phyloP scores from a whole-genome alignment of 2,329 filamentous ascomycete genomes.

The Trichoderma endophyticum region DNA sequence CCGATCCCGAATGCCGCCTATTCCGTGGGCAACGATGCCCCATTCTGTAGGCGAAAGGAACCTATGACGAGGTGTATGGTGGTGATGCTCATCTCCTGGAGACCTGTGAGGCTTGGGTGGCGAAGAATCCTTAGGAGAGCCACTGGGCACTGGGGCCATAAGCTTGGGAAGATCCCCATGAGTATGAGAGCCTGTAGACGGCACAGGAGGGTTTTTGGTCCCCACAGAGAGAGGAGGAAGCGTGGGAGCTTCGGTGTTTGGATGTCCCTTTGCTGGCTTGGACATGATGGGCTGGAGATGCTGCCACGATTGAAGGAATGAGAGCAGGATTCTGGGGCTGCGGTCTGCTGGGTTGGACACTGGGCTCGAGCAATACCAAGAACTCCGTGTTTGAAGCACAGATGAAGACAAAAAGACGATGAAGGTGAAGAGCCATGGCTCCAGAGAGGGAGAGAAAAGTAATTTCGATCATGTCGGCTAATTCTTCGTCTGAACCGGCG shows the following conservation, averaged over 20 bases:
- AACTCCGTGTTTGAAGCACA: not conserved
- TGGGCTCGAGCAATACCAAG: not conserved
- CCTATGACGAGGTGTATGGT: constrained; percentile 31
- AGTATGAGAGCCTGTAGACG: not conserved
- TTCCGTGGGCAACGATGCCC: constrained; percentile 44
- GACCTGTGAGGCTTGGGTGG: constrained; percentile 8
- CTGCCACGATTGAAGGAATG: not conserved
- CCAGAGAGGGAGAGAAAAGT: not conserved
- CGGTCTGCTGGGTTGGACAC: too few species aligned
- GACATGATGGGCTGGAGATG: constrained; percentile 16
- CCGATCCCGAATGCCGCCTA: constrained; percentile 46
- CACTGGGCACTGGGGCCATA: not conserved
- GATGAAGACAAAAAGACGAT: not conserved
- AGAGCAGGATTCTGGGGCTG: not conserved
- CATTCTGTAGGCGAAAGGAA: constrained; percentile 45
- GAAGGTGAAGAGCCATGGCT: not conserved
- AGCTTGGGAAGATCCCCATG: not conserved
- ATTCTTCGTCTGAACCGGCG: not conserved
- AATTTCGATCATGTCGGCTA: not conserved
- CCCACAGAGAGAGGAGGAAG: constrained; percentile 17
- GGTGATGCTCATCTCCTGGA: constrained; percentile 20
- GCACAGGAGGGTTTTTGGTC: not conserved
- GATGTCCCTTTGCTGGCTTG: constrained; percentile 2
- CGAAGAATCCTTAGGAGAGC: not conserved
- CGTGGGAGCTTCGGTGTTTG: constrained; percentile 9